These are phyloP conservation scores for Microdochium trichocladiopsis DNA, from an alignment of 2,329 filamentous ascomycete genomes.

Conservation along the genomic window DNA sequence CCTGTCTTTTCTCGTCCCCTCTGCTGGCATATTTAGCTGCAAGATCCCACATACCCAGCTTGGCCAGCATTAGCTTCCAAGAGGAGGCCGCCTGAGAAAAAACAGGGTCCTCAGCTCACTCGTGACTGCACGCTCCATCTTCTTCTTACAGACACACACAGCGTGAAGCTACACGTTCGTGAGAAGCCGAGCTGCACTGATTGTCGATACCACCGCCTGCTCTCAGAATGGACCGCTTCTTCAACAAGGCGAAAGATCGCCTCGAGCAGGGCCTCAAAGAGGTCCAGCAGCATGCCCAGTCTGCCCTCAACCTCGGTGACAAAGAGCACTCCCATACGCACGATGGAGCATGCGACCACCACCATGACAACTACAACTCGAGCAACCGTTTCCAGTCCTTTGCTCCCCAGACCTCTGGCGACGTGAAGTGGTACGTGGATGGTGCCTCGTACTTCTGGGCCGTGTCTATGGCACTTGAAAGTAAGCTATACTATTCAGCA, in stretches of 20 bases:
- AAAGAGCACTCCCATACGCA: constrained; percentile 14
- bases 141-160: background rate
- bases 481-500: constrained; percentile 22
- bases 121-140: background rate
- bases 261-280: constrained; percentile 32
- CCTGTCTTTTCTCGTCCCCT: no score
- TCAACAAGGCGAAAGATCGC: constrained; percentile 35
- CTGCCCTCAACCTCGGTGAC: constrained; percentile 17
- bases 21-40: background rate
- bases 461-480: constrained; percentile 70
- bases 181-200: no score
- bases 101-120: background rate
- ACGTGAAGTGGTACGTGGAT: constrained; percentile 85
- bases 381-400: constrained; percentile 59
- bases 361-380: constrained; percentile 28
- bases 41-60: background rate
- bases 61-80: constrained; percentile 1
- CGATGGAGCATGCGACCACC: constrained; percentile 13
- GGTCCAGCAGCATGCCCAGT: background rate
- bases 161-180: no score
- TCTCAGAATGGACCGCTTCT: constrained; percentile 33
- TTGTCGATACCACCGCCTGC: no score
- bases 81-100: background rate
- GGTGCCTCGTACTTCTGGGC: constrained; percentile 82
- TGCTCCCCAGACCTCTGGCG: constrained; percentile 63